Evolutionary conservation across 495 filamentous ascomycete genomes (phyloP).

Genomic region (Penicillium steckii): DNA sequence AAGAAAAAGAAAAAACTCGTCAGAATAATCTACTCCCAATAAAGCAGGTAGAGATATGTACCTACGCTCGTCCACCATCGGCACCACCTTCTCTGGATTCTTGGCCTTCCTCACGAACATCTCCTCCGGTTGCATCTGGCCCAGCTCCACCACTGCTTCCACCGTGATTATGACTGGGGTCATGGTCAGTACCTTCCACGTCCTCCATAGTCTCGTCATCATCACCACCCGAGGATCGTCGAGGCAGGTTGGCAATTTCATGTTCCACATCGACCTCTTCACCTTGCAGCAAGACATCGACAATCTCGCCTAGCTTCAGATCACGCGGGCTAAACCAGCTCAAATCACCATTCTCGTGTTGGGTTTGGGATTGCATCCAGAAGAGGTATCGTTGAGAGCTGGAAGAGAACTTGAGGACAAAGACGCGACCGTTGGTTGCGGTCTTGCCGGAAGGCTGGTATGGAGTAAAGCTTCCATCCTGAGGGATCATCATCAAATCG

Average conservation of each 20-base stretch:
- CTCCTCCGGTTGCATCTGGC: slow-evolving; percentile 80
- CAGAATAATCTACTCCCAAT: slow-evolving; percentile 2
- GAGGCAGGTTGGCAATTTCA: slow-evolving; percentile 66
- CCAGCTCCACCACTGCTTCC: slow-evolving; percentile 77
- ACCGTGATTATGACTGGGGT: slow-evolving; percentile 53
- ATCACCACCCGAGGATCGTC: slow-evolving; percentile 50
- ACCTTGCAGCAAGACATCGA: slow-evolving; percentile 80
- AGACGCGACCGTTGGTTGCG: slow-evolving; percentile 84
- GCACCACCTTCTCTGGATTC: slow-evolving; percentile 86
- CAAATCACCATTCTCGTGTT: slow-evolving; percentile 69
- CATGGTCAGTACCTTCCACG: slow-evolving; percentile 62
- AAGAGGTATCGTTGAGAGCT: slow-evolving; percentile 89
- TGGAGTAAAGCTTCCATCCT: slow-evolving; percentile 79
- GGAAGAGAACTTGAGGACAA: slow-evolving; percentile 91
- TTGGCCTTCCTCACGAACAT: slow-evolving; percentile 86
- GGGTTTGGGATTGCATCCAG: slow-evolving; percentile 89
- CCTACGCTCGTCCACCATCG: slow-evolving; percentile 99
- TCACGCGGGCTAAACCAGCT: slow-evolving; percentile 81
- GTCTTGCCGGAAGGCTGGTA: slow-evolving; percentile 63
- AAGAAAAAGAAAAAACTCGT: slow-evolving; percentile 2
- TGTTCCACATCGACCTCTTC: slow-evolving; percentile 82
- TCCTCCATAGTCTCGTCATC: slow-evolving; percentile 86
- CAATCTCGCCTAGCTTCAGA: slow-evolving; percentile 75
- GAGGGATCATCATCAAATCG: slow-evolving; percentile 88
- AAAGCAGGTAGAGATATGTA: slow-evolving; percentile 52